Percentiles rank a stretch among this genome's conserved stretches.
Evolutionary conservation across 2,329 filamentous ascomycete species (phyloP).

Genomic region (Cladosporium sp.): DNA sequence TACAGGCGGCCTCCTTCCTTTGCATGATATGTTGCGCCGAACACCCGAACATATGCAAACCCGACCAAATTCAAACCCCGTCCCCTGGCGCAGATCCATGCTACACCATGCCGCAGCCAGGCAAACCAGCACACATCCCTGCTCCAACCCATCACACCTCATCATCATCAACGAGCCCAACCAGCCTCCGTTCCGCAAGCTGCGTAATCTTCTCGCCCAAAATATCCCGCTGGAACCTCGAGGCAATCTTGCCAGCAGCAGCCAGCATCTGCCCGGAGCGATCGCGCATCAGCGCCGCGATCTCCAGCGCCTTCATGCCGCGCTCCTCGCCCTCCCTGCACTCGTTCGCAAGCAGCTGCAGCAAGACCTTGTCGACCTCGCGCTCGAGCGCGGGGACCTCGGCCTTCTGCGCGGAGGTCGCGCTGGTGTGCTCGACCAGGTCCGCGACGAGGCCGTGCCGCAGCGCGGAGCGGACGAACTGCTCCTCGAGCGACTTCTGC

Average conservation of each 20-base stretch:
- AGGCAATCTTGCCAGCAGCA: constrained; percentile 81
- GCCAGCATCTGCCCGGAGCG: constrained; percentile 83
- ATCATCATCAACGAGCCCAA: constrained; percentile 55
- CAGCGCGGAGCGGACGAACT: constrained; percentile 69
- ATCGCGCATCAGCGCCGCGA: constrained; percentile 81
- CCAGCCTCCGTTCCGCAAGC: constrained; percentile 64
- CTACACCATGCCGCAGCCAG: no score
- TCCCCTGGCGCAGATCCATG: no score
- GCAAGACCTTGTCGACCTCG: constrained; percentile 80
- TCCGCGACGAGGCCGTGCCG: constrained; percentile 70
- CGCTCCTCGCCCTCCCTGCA: constrained; percentile 88
- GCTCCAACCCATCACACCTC: constrained; percentile 16
- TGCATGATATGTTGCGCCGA: no score
- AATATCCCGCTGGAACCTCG: constrained; percentile 72
- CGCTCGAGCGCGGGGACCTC: constrained; percentile 67
- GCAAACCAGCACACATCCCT: no score
- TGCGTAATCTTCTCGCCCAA: constrained; percentile 88
- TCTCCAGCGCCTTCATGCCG: constrained; percentile 89
- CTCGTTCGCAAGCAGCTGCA: constrained; percentile 83
- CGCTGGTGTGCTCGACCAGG: constrained; percentile 61
- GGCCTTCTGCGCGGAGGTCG: constrained; percentile 57
- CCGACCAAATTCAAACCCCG: no score
- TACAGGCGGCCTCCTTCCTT: no score
- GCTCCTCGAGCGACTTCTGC: constrained; percentile 65
- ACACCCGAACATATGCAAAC: no score